These are phyloP conservation scores for Ligustrum vulgare DNA, from an alignment of 257 asterid species.

Conservation along the genomic window DNA sequence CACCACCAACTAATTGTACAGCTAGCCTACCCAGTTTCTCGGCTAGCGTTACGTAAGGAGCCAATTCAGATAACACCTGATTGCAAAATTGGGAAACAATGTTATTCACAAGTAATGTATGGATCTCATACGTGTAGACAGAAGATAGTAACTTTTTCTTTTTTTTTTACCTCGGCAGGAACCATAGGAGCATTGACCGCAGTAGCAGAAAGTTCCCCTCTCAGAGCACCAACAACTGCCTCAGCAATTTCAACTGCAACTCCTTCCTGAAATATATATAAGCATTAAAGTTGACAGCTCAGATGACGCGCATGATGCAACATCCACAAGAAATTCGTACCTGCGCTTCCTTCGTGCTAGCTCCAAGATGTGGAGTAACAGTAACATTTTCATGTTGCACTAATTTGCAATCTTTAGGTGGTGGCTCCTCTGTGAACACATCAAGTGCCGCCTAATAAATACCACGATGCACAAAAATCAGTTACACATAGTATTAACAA, in stretches of 20 bases:
- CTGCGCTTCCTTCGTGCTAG: conserved; percentile 99
- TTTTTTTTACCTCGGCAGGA: conserved; percentile 74
- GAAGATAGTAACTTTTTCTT: too few species aligned
- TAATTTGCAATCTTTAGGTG: conserved; percentile 70
- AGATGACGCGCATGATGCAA: background rate
- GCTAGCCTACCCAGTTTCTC: conserved; percentile 94
- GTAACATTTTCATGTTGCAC: conserved; percentile 86
- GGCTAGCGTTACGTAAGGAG: conserved; percentile 80
- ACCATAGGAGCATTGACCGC: conserved; percentile 99
- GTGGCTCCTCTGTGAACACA: conserved; percentile 90
- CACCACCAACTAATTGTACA: conserved; percentile 86
- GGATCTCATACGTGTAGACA: too few species aligned
- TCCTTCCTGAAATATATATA: conserved; percentile 66
- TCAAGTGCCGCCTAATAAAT: conserved; percentile 87
- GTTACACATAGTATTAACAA: background rate
- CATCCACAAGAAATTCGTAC: conserved; percentile 30
- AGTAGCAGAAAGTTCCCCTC: conserved; percentile 95
- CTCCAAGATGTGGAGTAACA: conserved; percentile 99
- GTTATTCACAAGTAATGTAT: too few species aligned
- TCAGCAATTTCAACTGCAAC: conserved; percentile 98
- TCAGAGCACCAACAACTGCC: conserved; percentile 95
- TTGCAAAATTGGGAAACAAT: conserved; percentile 13
- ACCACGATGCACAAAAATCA: conserved; percentile 20
- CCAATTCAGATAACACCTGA: conserved; percentile 87
- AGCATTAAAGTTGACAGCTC: background rate